phyloP scores from a whole-genome alignment of 1,139 yeast genomes.

The Geotrichum aggregatum region DNA sequence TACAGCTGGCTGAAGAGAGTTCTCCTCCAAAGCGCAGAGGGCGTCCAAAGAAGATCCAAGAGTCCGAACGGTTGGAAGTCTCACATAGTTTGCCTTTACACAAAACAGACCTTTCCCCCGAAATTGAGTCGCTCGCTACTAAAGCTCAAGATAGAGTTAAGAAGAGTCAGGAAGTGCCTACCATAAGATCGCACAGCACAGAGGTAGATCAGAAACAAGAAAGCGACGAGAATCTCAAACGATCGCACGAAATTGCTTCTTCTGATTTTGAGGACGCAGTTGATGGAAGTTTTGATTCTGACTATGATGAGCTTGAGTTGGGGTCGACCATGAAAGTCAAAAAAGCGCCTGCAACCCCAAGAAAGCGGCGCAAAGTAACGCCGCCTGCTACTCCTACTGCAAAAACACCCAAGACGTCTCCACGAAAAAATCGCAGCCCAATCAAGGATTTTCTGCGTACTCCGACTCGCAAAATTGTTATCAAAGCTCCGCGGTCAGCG shows the following conservation, averaged over 20 bases:
- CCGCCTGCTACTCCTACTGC: constrained; percentile 9
- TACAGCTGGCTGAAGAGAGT: background rate
- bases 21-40: background rate
- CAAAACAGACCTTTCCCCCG: background rate
- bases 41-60: background rate
- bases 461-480: constrained; percentile 16
- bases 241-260: background rate
- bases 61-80: background rate
- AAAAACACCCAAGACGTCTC: constrained; percentile 10
- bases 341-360: constrained; percentile 14
- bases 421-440: constrained; percentile 14
- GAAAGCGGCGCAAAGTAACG: constrained; percentile 8
- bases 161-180: too few relatives aligned
- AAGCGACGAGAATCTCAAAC: background rate
- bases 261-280: constrained; percentile 4
- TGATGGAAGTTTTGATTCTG: constrained; percentile 7
- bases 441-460: constrained; percentile 18
- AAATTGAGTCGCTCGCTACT: background rate
- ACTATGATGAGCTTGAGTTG: background rate
- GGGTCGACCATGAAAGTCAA: constrained; percentile 1
- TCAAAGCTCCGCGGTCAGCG: constrained; percentile 14
- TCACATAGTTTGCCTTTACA: too few relatives aligned
- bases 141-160: background rate
- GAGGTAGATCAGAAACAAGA: too few relatives aligned
- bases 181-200: too few relatives aligned